Conservation (phyloP, 495 filamentous ascomycete species). For the Cercophora scortea region DNA sequence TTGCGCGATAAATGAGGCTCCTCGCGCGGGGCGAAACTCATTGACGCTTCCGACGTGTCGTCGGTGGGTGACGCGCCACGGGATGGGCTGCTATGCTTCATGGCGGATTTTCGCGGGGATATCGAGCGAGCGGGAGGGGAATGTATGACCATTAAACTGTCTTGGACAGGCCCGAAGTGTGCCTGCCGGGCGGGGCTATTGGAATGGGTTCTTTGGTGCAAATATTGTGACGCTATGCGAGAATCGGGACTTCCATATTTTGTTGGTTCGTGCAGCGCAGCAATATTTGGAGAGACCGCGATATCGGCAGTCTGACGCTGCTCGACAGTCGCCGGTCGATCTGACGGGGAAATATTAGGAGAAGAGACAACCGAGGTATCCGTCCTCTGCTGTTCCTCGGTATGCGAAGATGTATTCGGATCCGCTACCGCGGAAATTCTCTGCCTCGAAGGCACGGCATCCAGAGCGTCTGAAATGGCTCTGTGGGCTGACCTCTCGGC, state of each 20-base stretch:
- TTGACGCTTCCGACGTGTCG: constrained; percentile 31
- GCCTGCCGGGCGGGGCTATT: constrained; percentile 49
- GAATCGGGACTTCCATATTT: not conserved
- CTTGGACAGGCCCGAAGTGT: constrained; percentile 55
- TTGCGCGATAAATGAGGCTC: constrained; percentile 52
- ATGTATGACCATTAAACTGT: constrained; percentile 55
- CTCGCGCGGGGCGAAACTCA: constrained; percentile 28
- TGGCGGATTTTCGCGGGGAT: constrained; percentile 78
- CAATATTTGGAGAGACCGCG: not conserved
- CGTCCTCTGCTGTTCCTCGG: no score
- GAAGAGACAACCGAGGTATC: not conserved
- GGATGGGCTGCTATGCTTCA: constrained; percentile 58
- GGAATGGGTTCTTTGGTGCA: constrained; percentile 23
- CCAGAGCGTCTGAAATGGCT: constrained; percentile 16
- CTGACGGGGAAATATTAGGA: not conserved
- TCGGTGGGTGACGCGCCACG: constrained; percentile 39
- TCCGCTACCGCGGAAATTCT: constrained; percentile 5
- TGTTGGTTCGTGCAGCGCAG: not conserved
- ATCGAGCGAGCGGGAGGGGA: constrained; percentile 71
- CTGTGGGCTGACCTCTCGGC: constrained; percentile 8
- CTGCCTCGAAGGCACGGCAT: constrained; percentile 26
- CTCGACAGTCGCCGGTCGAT: not conserved
- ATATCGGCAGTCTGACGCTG: not conserved
- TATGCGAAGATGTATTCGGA: no score
- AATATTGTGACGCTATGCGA: not conserved